Conservation (phyloP, 1,284 basidiomycete species). For the Golubevia pallescens region DNA sequence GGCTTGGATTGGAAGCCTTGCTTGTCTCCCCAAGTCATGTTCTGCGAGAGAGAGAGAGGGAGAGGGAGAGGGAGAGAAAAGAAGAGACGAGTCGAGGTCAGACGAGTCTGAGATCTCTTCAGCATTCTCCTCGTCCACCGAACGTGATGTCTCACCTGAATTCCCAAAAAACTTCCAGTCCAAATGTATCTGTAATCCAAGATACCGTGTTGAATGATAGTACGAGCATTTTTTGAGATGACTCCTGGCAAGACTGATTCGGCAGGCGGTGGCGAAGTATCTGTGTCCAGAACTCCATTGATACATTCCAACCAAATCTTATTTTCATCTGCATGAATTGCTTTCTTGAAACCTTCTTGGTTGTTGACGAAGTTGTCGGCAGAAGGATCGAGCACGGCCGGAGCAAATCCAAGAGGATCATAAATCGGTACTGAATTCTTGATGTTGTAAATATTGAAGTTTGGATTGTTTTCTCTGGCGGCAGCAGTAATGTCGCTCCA, state of each 20-base stretch:
- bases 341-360: constrained; percentile 44
- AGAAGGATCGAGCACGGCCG: constrained; percentile 5
- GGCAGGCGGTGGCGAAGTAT: too few species aligned
- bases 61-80: too few species aligned
- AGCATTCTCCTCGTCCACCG: too few species aligned
- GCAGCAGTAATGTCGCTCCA: constrained; percentile 5
- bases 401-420: constrained; percentile 27
- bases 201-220: background rate
- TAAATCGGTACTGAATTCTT: background rate
- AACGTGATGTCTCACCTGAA: too few species aligned
- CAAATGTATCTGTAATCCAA: background rate
- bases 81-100: too few species aligned
- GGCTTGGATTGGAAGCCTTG: constrained; percentile 44
- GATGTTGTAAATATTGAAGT: constrained; percentile 27
- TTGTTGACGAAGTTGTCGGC: constrained; percentile 32
- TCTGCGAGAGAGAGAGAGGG: too few species aligned
- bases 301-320: constrained; percentile 20
- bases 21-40: constrained; percentile 50
- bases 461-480: constrained; percentile 23
- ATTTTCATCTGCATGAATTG: constrained; percentile 34
- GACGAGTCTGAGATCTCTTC: too few species aligned
- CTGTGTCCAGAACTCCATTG: background rate
- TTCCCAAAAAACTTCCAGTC: too few species aligned
- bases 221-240: too few species aligned
- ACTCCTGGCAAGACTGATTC: too few species aligned